Base-by-base conservation (phyloP, 2,329 filamentous ascomycete genomes). In the Aspergillus transmontanensis region DNA sequence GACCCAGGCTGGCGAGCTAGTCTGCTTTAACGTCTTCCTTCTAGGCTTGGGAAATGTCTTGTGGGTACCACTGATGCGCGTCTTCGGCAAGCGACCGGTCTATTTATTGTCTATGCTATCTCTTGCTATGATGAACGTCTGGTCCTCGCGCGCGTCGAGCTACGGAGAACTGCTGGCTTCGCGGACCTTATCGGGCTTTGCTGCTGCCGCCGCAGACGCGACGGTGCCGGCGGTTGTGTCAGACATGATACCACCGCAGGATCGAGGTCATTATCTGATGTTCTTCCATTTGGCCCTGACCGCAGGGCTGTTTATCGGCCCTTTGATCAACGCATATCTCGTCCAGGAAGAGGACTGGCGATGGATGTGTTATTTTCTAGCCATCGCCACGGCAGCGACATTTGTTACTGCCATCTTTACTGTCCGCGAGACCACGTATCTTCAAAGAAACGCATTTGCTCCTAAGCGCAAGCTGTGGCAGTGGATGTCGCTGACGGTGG, bases 181-280 rank as follows among this genome's bases (percentile, higher is more conserved):
- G 3, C 69, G 71, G 0, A 71, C 74, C 6, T 34, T 75, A 1
- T 73, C 70, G 5, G 73, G 73, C 1, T 72, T 76, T 53, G 66
- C 65, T 0, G 68, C 69, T 0, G 69, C 76, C 0, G 76, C 75
- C 1, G 76, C 75, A 1, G 75, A 78, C 66, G 77, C 76, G 3
- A 74, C 74, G 1, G 76, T 78, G 1, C 75, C 76, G 0, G 73
- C 73, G 11, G 71, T 76, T 0, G 78, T 78, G 1, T 70, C 72
- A 2, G 78, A 80, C 56, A 70, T 80, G 68, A 76, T 79, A 41
- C 71, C 68, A 36, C 64, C 71, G 10, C 69, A 77, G 21, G 69
- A 78, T 46, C 71, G 77, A 14, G 78, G 76, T 1, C 71, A 74
- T 43, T 75, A 72, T 43, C 69, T 79, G 69, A 79, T 79, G 76